A percentile compares a stretch with the other conserved stretches of the same genome.
Evolutionary conservation across 257 asterid genomes (phyloP).

Genomic region (Ilex asprella): DNA sequence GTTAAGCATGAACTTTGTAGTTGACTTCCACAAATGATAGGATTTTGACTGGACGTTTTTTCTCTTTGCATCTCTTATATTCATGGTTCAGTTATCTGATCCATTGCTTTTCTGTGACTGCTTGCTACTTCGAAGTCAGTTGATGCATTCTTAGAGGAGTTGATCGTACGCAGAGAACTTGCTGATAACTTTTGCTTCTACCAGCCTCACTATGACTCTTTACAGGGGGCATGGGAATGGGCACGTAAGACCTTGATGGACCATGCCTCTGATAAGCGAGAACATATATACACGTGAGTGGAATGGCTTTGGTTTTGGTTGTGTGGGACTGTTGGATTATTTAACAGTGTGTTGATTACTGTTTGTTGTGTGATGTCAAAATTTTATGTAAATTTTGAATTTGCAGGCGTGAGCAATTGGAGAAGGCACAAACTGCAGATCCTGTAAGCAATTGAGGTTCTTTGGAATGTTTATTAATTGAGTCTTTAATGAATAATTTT

Average conservation of each 20-base stretch:
- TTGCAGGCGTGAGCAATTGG: conserved; percentile 78
- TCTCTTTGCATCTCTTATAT: not conserved
- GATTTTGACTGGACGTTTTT: no score
- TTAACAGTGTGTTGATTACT: not conserved
- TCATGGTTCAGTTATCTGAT: conserved; percentile 9
- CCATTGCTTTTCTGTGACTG: conserved; percentile 6
- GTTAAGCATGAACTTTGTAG: no score
- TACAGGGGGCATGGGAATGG: conserved; percentile 98
- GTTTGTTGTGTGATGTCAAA: conserved; percentile 7
- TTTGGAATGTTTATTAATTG: not conserved
- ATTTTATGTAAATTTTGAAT: not conserved
- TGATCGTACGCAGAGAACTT: conserved; percentile 89
- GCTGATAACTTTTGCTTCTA: conserved; percentile 96
- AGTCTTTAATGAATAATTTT: no score
- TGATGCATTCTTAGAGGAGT: conserved; percentile 79
- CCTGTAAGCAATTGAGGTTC: conserved; percentile 36
- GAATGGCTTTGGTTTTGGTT: conserved; percentile 6
- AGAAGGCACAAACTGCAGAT: conserved; percentile 90
- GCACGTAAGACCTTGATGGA: conserved; percentile 81
- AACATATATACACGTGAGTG: conserved; percentile 74
- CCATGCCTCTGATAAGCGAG: conserved; percentile 85
- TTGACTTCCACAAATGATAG: no score
- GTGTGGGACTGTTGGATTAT: conserved; percentile 1
- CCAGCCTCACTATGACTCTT: conserved; percentile 83
- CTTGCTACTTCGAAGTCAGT: conserved; percentile 56